Base-by-base conservation (phyloP, 2,329 filamentous ascomycete species). In the Penicillium sp. region DNA sequence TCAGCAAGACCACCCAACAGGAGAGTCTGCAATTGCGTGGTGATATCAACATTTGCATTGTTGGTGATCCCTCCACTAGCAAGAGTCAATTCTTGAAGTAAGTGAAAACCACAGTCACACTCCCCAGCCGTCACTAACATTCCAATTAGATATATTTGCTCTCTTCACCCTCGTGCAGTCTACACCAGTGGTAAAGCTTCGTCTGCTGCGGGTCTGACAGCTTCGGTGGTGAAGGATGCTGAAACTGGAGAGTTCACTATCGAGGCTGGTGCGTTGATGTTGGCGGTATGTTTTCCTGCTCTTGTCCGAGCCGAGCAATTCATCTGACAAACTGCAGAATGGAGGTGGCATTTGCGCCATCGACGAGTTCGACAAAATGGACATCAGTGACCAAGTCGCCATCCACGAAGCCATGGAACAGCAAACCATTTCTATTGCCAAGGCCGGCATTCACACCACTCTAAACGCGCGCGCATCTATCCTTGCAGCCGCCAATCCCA, bases 341-440 rank as follows among this genome's bases (percentile, higher is more conserved):
- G 80, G 97, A 59, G 96, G 95, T 53, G 93, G 93, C 38, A 94
- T 97, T 57, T 98, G 93, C 67, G 90, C 89, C 44, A 98, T 98
- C 63, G 93, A 98, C 62, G 93, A 98, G 64, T 98, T 98, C 57
- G 93, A 98, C 79, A 98, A 98, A 74, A 98, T 98, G 93, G 93
- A 98, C 59, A 86, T 98, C 47, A 82, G 74, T 36, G 93, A 98
- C 64, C 93, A 98, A 71, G 93, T 98, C 39, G 93, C 93, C 51
- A 98, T 98, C 59, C 93, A 98, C 78, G 93, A 98, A 80, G 93
- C 93, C 44, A 98, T 98, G 93, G 93, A 98, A 79, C 93, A 98
- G 73, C 93, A 98, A 70, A 98, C 93, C 4, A 98, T 98, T 52
- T 96, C 89, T 7, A 98, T 98, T 58, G 91, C 93, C 45, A 98